These are phyloP conservation scores for Pseudogymnoascus pannorum DNA, from an alignment of 2,329 filamentous ascomycete species.

Conservation along the genomic window DNA sequence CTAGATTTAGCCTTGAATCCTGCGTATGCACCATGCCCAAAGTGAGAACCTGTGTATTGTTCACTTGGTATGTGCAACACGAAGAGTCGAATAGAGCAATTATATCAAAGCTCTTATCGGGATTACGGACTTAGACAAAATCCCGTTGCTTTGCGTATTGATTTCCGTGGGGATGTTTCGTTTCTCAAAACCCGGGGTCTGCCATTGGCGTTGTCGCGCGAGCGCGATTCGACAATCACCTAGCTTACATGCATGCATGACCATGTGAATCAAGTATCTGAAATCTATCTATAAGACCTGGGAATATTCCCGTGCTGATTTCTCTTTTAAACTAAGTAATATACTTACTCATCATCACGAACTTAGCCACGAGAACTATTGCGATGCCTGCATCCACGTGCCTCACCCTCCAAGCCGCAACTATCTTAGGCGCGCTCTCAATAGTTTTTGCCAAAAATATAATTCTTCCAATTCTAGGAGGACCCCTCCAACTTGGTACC, in stretches of 20 bases:
- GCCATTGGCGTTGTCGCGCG: neutral
- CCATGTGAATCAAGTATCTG: neutral
- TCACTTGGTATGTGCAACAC: neutral
- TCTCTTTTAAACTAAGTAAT: neutral
- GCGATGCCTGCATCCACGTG: neutral
- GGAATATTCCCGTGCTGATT: neutral
- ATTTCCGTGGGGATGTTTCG: neutral
- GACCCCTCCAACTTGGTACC: neutral
- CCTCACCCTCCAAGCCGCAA: neutral
- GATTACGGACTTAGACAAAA: too few relatives aligned
- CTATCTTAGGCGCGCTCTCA: neutral
- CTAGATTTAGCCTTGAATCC: neutral
- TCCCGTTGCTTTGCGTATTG: neutral
- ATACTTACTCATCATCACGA: neutral
- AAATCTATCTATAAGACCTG: neutral
- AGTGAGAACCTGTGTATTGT: neutral
- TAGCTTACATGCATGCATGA: neutral
- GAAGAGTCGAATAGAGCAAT: neutral
- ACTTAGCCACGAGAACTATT: neutral
- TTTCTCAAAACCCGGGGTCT: neutral
- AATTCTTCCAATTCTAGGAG: neutral
- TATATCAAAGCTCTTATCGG: neutral
- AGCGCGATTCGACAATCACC: neutral
- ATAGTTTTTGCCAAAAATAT: neutral
- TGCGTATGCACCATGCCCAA: neutral